Evolutionary conservation across 345 rosid species (phyloP).

Genomic region (Eucalyptus polyanthemos): DNA sequence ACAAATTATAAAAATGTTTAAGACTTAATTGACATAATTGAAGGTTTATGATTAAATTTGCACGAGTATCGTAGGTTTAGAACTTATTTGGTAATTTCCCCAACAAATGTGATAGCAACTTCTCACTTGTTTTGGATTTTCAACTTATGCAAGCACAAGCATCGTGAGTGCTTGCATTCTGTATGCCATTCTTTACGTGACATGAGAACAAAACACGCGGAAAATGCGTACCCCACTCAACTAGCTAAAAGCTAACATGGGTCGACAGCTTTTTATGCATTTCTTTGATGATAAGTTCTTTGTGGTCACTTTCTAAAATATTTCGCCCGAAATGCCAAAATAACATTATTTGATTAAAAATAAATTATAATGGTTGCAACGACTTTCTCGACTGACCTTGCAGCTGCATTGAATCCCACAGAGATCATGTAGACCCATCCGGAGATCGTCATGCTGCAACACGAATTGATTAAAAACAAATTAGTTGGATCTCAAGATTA

Average conservation of each 20-base stretch:
- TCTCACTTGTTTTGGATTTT: neutral
- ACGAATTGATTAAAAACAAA: neutral
- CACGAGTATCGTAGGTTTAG: too few relatives aligned
- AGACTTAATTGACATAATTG: neutral
- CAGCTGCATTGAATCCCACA: slow-evolving; percentile 71
- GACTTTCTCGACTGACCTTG: slow-evolving; percentile 27
- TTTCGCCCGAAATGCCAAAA: neutral
- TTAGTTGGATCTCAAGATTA: neutral
- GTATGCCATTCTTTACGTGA: neutral
- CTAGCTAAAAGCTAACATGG: neutral
- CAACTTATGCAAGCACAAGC: neutral
- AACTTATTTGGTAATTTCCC: too few relatives aligned
- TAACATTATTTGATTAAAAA: neutral
- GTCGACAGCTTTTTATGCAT: neutral
- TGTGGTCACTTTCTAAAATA: neutral
- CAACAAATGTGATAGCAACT: neutral
- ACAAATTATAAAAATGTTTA: too few relatives aligned
- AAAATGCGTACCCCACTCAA: neutral
- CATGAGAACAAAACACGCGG: neutral
- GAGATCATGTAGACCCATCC: slow-evolving; percentile 58
- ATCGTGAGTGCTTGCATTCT: neutral
- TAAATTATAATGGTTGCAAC: neutral
- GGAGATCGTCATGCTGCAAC: slow-evolving; percentile 43
- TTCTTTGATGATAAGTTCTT: neutral
- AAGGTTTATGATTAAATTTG: too few relatives aligned